Conservation (phyloP, 2,329 filamentous ascomycete species). For the Fusarium sp. region DNA sequence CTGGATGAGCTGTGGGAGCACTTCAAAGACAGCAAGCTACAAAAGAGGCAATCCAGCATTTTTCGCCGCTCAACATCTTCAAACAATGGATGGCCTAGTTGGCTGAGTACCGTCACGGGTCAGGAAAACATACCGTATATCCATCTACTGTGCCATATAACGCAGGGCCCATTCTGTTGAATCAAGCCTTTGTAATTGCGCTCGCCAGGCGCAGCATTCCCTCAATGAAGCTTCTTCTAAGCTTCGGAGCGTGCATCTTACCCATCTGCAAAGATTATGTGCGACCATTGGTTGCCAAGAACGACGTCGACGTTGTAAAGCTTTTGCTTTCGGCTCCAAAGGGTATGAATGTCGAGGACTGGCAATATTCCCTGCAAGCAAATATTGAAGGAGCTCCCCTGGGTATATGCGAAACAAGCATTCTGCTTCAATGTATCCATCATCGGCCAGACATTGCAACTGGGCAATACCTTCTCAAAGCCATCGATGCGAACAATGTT, state of each 20-base stretch:
- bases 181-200: background rate
- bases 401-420: background rate
- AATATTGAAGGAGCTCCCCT: background rate
- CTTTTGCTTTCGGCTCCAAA: background rate
- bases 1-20: slow-evolving; percentile 23
- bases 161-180: background rate
- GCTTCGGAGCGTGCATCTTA: background rate
- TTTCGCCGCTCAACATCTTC: background rate
- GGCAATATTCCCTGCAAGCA: background rate
- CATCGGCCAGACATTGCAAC: background rate
- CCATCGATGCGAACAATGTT: background rate
- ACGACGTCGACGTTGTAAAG: background rate
- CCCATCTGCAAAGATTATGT: background rate
- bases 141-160: background rate
- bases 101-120: background rate
- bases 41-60: background rate
- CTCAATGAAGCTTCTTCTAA: background rate
- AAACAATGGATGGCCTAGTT: background rate
- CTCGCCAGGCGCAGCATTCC: background rate
- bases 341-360: background rate
- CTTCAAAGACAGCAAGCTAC: slow-evolving; percentile 1
- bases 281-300: background rate
- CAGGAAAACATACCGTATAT: background rate
- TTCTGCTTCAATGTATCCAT: background rate
- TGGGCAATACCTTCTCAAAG: background rate